Evolutionary conservation across 345 rosid species (phyloP).

Genomic region (Viola odorata): DNA sequence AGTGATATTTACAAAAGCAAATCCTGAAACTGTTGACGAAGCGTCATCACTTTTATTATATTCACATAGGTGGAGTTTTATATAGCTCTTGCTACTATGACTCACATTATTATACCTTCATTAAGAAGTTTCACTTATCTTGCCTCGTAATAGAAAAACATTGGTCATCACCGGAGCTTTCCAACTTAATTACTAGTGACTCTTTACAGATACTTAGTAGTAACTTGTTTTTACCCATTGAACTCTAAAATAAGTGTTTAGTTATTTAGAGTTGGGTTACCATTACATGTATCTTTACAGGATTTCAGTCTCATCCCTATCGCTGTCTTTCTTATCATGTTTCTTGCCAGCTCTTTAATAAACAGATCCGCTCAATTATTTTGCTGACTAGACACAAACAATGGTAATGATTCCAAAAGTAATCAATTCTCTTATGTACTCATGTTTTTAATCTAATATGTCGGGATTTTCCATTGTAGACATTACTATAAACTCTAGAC

Average conservation of each 20-base stretch:
- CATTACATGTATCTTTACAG: not conserved
- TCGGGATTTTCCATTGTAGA: constrained; percentile 1
- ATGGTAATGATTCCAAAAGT: not conserved
- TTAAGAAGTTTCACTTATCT: too few species aligned
- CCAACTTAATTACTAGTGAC: too few species aligned
- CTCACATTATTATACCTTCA: too few species aligned
- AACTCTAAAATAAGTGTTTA: not conserved
- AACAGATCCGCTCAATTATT: not conserved
- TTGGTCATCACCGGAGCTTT: too few species aligned
- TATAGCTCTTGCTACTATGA: too few species aligned
- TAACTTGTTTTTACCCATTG: constrained; percentile 6
- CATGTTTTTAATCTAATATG: constrained; percentile 2
- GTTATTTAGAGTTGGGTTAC: not conserved
- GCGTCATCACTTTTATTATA: too few species aligned
- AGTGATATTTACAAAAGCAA: too few species aligned
- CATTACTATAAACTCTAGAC: too few species aligned
- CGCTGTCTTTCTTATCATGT: not conserved
- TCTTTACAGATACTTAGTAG: not conserved
- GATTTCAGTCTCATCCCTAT: too few species aligned
- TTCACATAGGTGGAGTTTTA: too few species aligned
- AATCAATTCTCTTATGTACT: not conserved
- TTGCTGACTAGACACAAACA: not conserved
- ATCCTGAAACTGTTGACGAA: too few species aligned
- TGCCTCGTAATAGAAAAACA: too few species aligned
- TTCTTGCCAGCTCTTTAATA: not conserved